Base-by-base conservation (phyloP, 148 eudicot genomes). In the Fagopyrum tataricum region DNA sequence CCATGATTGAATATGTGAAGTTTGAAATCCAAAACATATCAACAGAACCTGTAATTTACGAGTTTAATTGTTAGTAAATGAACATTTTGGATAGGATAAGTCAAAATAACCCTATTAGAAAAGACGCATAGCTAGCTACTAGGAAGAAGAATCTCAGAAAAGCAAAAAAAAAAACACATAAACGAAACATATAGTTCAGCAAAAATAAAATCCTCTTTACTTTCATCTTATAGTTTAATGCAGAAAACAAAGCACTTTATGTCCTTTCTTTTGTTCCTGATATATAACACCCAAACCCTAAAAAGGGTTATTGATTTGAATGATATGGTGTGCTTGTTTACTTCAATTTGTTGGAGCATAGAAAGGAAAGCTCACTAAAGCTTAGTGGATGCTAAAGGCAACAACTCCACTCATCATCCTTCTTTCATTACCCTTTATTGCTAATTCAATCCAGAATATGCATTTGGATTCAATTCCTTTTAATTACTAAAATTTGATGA, bases 281-380 rank as follows among this genome's bases (percentile, higher is more conserved):
- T 75, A 83, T 71, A 86, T 84, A 84, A 84, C 80, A 81, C 92
- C 87, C 88, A 88, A 84, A 88, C 82, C 79, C 81, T 74, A 80
- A 82, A 83, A 75, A 73, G 2, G 59, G 81, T 64, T 39, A 48
- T 77, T 81, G 81, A 78, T 81, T 82, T 86, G 88, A 82, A 76
- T 73, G 59, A 72, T 82, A 67, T 66, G 67, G 70, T 40, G 53
- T 44, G 40, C 53, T 47, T 44, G 40, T 23, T 71, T 46, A 69
- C 48, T 76, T 72, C 18, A 49, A 44, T 11, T 43, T 61, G 71
- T 71, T 14, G 62, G 37, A 53, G 62, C 75, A 75, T 66, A 64
- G 73, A 75, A 64, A 56, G 68, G 73, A 75, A 64, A 56, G 68
- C 56, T 73, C 44, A 11, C 10, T 23, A 24, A 59, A 59, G 66